These are phyloP conservation scores for Dictyostelium citrinum DNA, from an alignment of 78 protist species.

Conservation along the genomic window DNA sequence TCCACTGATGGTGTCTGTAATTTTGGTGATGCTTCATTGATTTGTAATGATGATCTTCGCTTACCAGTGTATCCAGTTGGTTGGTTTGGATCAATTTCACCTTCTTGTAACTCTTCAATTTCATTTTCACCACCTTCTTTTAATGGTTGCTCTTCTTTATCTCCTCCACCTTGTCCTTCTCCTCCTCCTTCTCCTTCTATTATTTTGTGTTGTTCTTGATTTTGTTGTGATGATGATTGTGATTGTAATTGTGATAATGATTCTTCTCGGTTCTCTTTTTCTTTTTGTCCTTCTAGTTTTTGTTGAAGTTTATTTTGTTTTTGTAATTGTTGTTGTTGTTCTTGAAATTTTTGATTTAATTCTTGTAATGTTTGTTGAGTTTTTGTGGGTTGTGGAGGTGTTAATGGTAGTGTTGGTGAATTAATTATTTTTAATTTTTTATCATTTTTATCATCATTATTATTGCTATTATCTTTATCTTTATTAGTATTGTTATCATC, in stretches of 20 bases:
- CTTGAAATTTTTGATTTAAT: not conserved
- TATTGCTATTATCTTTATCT: not conserved
- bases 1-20: not conserved
- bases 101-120: no score
- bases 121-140: not conserved
- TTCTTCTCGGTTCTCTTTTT: not conserved
- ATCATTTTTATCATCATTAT: not conserved
- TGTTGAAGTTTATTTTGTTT: not conserved
- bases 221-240: not conserved
- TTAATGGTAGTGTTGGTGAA: not conserved
- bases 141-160: not conserved
- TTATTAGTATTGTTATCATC: not conserved
- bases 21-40: constrained; percentile 12
- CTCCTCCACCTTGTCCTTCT: not conserved
- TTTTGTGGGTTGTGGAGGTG: not conserved
- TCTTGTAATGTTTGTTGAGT: not conserved
- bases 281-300: not conserved
- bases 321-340: not conserved
- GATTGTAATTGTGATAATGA: not conserved
- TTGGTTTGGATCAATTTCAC: not conserved
- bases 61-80: not conserved
- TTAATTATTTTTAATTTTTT: not conserved
- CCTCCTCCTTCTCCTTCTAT: not conserved
- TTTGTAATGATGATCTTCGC: constrained; percentile 12
- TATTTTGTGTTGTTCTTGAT: not conserved